Evolutionary conservation across 179 eudicot species (phyloP).

Genomic region (Sideroxylon spinosum): DNA sequence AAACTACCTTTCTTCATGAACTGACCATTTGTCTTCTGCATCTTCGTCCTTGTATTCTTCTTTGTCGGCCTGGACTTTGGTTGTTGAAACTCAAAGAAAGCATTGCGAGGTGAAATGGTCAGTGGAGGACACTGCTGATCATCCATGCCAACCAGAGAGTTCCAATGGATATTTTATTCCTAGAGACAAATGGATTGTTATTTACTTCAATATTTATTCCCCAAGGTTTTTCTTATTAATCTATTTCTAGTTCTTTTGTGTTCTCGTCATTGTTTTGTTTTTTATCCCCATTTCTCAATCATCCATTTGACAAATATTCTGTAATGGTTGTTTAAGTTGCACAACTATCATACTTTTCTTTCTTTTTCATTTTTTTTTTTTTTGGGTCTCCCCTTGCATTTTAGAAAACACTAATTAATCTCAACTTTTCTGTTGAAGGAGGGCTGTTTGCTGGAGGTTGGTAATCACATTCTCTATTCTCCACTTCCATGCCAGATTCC

Average conservation of each 20-base stretch:
- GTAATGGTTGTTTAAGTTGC: not conserved
- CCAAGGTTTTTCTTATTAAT: not conserved
- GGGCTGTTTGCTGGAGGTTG: slow-evolving; percentile 68
- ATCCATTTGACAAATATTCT: not conserved
- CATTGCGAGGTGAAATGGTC: too few species aligned
- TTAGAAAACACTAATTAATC: slow-evolving; percentile 25
- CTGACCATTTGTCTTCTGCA: too few species aligned
- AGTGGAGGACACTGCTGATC: too few species aligned
- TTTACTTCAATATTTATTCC: not conserved
- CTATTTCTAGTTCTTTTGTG: not conserved
- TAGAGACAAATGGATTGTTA: too few species aligned
- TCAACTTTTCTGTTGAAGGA: slow-evolving; percentile 42
- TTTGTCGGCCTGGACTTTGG: too few species aligned
- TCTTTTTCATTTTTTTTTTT: not conserved
- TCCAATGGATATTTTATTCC: too few species aligned
- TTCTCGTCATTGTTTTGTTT: not conserved
- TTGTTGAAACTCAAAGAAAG: too few species aligned
- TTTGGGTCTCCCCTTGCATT: not conserved
- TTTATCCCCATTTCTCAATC: too few species aligned
- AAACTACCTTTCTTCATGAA: too few species aligned
- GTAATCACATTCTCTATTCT: slow-evolving; percentile 81
- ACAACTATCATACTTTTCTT: not conserved
- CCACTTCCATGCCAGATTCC: slow-evolving; percentile 91
- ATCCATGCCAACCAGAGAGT: too few species aligned
- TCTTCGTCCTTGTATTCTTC: too few species aligned